These are phyloP conservation scores for Ceriops zippeliana DNA, from an alignment of 345 rosid genomes.

Conservation along the genomic window DNA sequence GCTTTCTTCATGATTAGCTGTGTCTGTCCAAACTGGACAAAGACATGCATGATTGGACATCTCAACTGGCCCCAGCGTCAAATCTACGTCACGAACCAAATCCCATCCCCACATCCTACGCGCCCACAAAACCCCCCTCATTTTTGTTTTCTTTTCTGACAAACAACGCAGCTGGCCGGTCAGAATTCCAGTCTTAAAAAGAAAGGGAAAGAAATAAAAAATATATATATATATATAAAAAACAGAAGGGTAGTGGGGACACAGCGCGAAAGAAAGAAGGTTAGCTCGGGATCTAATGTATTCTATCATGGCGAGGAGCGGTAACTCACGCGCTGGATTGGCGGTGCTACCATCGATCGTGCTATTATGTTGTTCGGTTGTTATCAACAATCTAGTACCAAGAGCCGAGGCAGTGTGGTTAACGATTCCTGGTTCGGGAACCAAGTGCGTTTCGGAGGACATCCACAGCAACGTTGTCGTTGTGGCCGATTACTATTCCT, in stretches of 20 bases:
- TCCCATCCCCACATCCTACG: background rate
- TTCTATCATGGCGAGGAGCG: constrained; percentile 11
- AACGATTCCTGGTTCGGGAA: constrained; percentile 71
- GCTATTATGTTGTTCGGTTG: constrained; percentile 17
- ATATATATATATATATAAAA: too few relatives aligned
- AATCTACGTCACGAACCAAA: constrained; percentile 3
- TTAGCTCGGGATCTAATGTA: constrained; percentile 4
- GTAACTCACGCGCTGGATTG: constrained; percentile 3
- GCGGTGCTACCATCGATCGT: constrained; percentile 14
- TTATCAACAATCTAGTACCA: constrained; percentile 20
- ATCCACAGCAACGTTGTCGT: constrained; percentile 80
- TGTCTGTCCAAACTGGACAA: too few relatives aligned
- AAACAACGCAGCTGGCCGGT: background rate
- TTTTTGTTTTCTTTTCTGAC: background rate
- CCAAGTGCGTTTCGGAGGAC: constrained; percentile 96
- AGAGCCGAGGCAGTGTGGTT: constrained; percentile 70
- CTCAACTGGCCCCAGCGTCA: background rate
- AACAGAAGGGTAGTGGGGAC: too few relatives aligned
- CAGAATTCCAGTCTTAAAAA: background rate
- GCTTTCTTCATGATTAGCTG: too few relatives aligned
- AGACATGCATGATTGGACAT: background rate
- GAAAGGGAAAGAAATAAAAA: background rate
- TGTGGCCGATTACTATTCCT: constrained; percentile 66
- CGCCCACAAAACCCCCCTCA: background rate
- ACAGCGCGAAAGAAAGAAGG: background rate